These are phyloP conservation scores for Saccharomycopsis sp. DNA, from an alignment of 805 yeast species.

Conservation along the genomic window DNA sequence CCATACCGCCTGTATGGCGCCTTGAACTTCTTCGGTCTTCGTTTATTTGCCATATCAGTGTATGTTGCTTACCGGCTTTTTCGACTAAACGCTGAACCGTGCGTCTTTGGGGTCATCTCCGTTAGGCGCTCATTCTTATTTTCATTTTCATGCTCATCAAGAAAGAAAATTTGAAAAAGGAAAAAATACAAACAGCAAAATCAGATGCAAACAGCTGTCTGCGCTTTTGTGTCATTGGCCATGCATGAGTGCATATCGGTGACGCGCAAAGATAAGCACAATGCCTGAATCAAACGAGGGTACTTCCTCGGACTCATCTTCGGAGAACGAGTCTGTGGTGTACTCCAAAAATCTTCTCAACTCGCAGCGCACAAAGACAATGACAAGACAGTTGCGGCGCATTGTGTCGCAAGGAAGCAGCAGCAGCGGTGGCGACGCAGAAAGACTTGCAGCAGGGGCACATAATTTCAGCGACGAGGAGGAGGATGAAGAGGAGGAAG, in stretches of 20 bases:
- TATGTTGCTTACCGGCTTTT: no score
- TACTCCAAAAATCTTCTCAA: background rate
- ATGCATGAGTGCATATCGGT: background rate
- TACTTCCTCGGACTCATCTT: background rate
- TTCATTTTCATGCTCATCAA: no score
- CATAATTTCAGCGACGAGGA: background rate
- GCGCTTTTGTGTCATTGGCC: background rate
- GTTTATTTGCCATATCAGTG: constrained; percentile 69
- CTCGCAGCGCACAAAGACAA: background rate
- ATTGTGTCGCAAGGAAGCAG: background rate
- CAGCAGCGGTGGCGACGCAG: background rate
- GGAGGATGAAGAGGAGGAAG: background rate
- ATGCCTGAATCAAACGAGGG: background rate
- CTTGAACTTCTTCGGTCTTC: constrained; percentile 75
- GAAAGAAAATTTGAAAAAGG: background rate
- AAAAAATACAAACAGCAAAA: background rate
- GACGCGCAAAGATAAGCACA: background rate
- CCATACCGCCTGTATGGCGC: constrained; percentile 77
- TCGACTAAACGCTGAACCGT: no score
- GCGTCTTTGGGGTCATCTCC: no score
- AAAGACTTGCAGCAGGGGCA: background rate
- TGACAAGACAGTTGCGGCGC: background rate
- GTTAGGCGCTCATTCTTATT: no score
- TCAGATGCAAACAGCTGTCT: background rate
- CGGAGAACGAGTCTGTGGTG: constrained; percentile 1